phyloP scores from a whole-genome alignment of 2,329 filamentous ascomycete species.

The Phialophora verrucosa region DNA sequence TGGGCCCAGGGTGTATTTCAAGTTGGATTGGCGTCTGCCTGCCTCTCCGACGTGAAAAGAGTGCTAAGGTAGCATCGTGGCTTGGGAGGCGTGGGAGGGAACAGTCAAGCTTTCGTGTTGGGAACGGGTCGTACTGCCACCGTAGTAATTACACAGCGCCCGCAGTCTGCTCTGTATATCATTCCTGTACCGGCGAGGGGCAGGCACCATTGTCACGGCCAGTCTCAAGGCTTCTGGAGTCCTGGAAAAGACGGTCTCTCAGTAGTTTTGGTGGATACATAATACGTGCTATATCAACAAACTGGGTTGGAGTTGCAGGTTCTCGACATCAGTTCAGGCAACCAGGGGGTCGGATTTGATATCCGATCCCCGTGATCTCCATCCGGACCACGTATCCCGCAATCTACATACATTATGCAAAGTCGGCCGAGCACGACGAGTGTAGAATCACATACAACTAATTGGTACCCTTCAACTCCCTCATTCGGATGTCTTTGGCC shows the following conservation, averaged over 20 bases:
- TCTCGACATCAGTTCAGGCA: too few species aligned
- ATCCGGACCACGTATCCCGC: not conserved
- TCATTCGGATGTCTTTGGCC: constrained; percentile 31
- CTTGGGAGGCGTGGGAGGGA: too few species aligned
- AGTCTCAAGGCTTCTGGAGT: not conserved
- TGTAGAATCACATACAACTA: not conserved
- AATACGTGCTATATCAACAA: too few species aligned
- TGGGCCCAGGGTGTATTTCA: not conserved
- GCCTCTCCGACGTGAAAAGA: not conserved
- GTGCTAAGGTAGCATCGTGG: not conserved
- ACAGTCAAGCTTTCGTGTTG: not conserved
- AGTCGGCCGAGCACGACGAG: not conserved
- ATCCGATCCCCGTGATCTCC: not conserved
- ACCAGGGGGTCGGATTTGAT: not conserved
- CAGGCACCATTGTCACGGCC: not conserved
- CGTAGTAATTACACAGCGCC: not conserved
- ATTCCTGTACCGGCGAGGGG: not conserved
- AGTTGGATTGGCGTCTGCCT: not conserved
- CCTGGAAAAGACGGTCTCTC: too few species aligned
- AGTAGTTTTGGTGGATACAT: too few species aligned
- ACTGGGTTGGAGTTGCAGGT: too few species aligned
- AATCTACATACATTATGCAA: not conserved
- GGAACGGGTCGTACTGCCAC: not conserved
- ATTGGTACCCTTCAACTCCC: not conserved
- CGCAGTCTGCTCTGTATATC: not conserved